Percentiles rank a stretch among this genome's conserved stretches.
Conservation (phyloP, 1,284 basidiomycete species). For the Trichosporon faecale region DNA sequence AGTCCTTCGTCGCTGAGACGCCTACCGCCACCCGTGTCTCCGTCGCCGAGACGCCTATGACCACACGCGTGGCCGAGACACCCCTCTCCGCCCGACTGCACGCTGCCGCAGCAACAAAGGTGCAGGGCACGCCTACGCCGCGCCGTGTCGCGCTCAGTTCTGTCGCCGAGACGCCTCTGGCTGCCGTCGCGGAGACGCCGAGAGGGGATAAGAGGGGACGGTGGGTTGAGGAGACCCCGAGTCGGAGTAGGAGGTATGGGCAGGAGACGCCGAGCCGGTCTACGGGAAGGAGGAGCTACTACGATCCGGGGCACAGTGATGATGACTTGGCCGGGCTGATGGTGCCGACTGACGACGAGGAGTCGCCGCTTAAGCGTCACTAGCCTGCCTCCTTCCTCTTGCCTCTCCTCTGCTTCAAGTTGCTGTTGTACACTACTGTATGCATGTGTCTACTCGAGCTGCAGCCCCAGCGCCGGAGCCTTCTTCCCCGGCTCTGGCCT, state of each 20-base stretch:
- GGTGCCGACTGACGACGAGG: slow-evolving; percentile 49
- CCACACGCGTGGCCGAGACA: not conserved
- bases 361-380: slow-evolving; percentile 30
- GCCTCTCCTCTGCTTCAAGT: not conserved
- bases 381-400: not conserved
- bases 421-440: not conserved
- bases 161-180: not conserved
- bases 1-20: slow-evolving; percentile 33
- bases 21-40: slow-evolving; percentile 17
- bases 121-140: slow-evolving; percentile 21
- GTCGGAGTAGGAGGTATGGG: not conserved
- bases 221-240: slow-evolving; percentile 18
- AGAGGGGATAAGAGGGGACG: not conserved
- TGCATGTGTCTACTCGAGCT: not conserved
- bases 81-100: not conserved
- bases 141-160: not conserved
- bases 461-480: not conserved
- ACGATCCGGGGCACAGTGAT: slow-evolving; percentile 19
- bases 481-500: slow-evolving; percentile 13
- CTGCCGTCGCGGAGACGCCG: slow-evolving; percentile 16
- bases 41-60: not conserved
- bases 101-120: not conserved
- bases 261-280: not conserved
- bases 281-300: not conserved
- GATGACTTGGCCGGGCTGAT: slow-evolving; percentile 40